phyloP scores from a whole-genome alignment of 148 eudicot genomes.

The Amaranthus hypochondriacus region DNA sequence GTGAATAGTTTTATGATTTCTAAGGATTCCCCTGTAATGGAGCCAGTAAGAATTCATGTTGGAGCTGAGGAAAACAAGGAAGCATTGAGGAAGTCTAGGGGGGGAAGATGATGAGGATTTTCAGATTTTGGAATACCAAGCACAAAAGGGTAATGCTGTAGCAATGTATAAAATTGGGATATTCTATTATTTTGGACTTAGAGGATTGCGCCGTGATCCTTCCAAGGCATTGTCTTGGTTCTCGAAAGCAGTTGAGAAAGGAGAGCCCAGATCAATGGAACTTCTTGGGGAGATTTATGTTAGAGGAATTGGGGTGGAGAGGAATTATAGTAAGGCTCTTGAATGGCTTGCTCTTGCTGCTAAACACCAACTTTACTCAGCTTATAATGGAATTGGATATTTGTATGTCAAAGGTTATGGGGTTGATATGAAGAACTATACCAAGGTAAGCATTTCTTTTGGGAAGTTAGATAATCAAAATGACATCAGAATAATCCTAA shows the following conservation, averaged over 20 bases:
- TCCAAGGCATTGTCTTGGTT: constrained; percentile 81
- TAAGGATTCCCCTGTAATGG: constrained; percentile 78
- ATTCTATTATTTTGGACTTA: constrained; percentile 84
- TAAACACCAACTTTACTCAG: constrained; percentile 75
- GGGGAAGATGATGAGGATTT: constrained; percentile 99
- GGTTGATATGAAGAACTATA: constrained; percentile 77
- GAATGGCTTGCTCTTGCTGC: constrained; percentile 89
- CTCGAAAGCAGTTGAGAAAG: constrained; percentile 80
- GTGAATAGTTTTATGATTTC: constrained; percentile 81
- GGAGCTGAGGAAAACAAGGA: constrained; percentile 96
- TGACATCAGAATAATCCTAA: no score
- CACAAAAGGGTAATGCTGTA: constrained; percentile 82
- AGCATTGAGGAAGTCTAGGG: constrained; percentile 79
- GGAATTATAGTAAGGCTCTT: constrained; percentile 77
- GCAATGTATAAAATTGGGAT: constrained; percentile 93
- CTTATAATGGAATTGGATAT: constrained; percentile 96
- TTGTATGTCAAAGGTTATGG: constrained; percentile 93
- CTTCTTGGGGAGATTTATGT: constrained; percentile 91
- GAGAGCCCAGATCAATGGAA: constrained; percentile 93
- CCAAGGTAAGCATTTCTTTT: constrained; percentile 51
- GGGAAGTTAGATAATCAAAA: not conserved
- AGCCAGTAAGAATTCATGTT: constrained; percentile 75
- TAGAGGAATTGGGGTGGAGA: constrained; percentile 81
- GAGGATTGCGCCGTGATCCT: constrained; percentile 87
- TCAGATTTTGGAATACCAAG: constrained; percentile 93